Evolutionary conservation across 495 filamentous ascomycete genomes (phyloP), one percentile per base, ranked within the genome.

Genomic region (Daldinia decipiens): DNA sequence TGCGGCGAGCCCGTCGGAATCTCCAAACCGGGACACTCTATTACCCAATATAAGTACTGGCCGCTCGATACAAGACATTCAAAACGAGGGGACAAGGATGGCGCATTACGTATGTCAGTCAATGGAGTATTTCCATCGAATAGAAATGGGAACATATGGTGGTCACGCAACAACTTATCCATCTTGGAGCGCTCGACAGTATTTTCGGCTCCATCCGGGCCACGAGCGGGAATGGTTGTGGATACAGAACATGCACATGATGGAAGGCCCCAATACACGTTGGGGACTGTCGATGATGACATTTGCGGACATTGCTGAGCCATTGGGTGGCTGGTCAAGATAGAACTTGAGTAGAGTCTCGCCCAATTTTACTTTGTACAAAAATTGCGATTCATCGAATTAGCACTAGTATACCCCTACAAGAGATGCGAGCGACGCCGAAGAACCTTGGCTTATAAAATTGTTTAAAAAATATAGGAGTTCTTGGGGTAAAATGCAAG

Each of bases 101-200:
- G 66, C 66, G 4, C 66, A 53, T 12, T 51, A 59, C 15, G 31
- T 68, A 6, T 68, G 66, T 15, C 66, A 63, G 19, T 68, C 66
- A 13, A 26, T 62, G 40, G 66, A 68, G n/a, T 68, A 68, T 40
- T 57, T 62, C 21, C 66, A 68, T 27, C 66, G 66, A 13, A 55
- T 53, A 51, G 59, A 68, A 39, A 62, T 68, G 66, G 66, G 66
- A 15, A 68, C 66, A 34, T 58, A 51, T 32, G 66, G 66, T 24
- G 40, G 66, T n/a, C 66, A 68, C 52, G 53, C 66, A 17, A 62
- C 52, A n/a, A 68, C 59, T 19, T 68, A 68, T 68, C 59, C 66
- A 24, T 29, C 52, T 19, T 68, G 66, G 66, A 57, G 66, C 39
- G 66, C 59, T 21, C 66, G 66, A 34, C 66, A 68, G 45, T 68